Evolutionary conservation across 2,329 filamentous ascomycete genomes (phyloP).

Genomic region (Neonectria hederae): DNA sequence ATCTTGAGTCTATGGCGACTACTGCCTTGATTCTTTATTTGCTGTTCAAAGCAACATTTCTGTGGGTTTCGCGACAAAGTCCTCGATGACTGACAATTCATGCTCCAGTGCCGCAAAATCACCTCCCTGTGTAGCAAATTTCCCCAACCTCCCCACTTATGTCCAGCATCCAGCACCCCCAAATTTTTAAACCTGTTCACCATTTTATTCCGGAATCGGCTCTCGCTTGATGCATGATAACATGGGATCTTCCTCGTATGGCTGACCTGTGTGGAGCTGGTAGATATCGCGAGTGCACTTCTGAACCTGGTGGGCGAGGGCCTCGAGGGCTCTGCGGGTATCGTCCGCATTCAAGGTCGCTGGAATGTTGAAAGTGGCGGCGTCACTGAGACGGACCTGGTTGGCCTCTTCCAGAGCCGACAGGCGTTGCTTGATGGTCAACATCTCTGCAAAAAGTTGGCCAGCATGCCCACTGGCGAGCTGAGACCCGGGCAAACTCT

Average conservation of each 20-base stretch:
- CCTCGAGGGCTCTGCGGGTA: conserved; percentile 6
- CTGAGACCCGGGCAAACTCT: not conserved
- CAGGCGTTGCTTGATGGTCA: conserved; percentile 10
- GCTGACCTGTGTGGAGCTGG: conserved; percentile 12
- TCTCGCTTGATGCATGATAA: conserved; percentile 12
- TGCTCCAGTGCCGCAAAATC: conserved; percentile 12
- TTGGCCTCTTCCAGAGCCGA: conserved; percentile 11
- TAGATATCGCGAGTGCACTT: conserved; percentile 19
- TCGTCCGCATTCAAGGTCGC: not conserved
- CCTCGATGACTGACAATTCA: conserved; percentile 18
- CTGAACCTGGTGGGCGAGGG: conserved; percentile 13
- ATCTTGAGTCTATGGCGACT: conserved; percentile 8
- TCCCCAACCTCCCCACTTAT: not conserved
- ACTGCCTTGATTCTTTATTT: conserved; percentile 11
- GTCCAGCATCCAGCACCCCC: not conserved
- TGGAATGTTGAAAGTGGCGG: conserved; percentile 13
- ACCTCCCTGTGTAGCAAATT: not conserved
- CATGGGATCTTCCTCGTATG: conserved; percentile 12
- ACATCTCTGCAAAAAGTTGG: not conserved
- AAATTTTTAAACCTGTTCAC: not conserved
- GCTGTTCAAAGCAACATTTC: conserved; percentile 10
- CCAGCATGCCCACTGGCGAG: not conserved
- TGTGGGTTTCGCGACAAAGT: conserved; percentile 16
- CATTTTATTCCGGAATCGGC: not conserved
- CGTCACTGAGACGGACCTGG: not conserved